Conservation (phyloP, 78 protist species). For the Goniomonas avonlea region DNA sequence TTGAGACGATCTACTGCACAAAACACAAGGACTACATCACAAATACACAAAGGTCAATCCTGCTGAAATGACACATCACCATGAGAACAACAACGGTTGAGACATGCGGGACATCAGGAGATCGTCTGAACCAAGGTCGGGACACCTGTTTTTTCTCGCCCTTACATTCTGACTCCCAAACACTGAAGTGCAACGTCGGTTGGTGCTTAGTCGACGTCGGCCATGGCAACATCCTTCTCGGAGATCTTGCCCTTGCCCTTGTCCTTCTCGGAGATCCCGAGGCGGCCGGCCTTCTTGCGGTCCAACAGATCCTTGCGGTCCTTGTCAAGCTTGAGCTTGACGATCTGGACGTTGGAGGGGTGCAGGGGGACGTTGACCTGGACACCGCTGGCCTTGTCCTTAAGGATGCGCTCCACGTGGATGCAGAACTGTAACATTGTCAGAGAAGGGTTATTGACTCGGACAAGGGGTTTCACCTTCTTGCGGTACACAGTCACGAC, state of each 20-base stretch:
- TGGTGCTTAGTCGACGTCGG: slow-evolving; percentile 23
- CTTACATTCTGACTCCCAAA: too few relatives aligned
- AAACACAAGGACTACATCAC: too few relatives aligned
- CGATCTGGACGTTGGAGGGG: slow-evolving; percentile 82
- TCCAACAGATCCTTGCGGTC: slow-evolving; percentile 85
- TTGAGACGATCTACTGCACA: too few relatives aligned
- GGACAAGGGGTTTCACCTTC: slow-evolving; percentile 40
- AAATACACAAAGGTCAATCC: too few relatives aligned
- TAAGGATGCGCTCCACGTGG: slow-evolving; percentile 81
- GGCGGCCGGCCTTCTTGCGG: slow-evolving; percentile 59
- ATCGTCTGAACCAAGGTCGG: too few relatives aligned
- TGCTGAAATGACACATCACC: too few relatives aligned
- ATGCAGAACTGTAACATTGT: slow-evolving; percentile 60
- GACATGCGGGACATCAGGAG: too few relatives aligned
- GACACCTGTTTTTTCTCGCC: too few relatives aligned
- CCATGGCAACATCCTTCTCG: slow-evolving; percentile 41
- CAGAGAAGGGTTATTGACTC: not conserved
- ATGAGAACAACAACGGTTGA: too few relatives aligned
- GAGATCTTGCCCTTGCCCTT: slow-evolving; percentile 65
- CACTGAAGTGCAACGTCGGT: too few relatives aligned
- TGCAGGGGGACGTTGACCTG: slow-evolving; percentile 46
- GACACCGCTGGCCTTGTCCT: slow-evolving; percentile 89
- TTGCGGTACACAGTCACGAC: slow-evolving; percentile 81
- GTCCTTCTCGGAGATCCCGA: slow-evolving; percentile 29
- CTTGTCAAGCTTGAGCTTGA: slow-evolving; percentile 85